A percentile compares a stretch with the other conserved stretches of the same genome.
Conservation (phyloP, 2,329 filamentous ascomycete species). For the Talaromyces pinophilus region DNA sequence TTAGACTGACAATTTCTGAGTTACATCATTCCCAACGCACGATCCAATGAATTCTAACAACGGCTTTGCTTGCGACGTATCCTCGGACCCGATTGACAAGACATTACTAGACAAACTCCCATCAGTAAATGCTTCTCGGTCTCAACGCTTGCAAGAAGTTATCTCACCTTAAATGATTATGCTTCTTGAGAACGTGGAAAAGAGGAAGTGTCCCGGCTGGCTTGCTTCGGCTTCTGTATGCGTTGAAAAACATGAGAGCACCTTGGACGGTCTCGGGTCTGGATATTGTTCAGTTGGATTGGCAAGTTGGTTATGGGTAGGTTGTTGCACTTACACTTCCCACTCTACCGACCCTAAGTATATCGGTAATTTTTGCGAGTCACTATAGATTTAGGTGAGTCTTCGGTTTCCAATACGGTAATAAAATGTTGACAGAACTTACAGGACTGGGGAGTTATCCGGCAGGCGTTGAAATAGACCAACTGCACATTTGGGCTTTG, state of each 20-base stretch:
- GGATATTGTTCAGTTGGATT: neutral
- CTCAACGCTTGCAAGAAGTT: neutral
- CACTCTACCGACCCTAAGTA: neutral
- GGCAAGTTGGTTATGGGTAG: neutral
- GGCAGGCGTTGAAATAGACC: neutral
- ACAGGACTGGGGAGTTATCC: neutral
- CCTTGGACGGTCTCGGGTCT: neutral
- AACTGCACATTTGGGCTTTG: neutral
- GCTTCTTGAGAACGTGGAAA: neutral
- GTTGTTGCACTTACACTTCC: neutral
- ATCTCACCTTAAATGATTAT: constrained; percentile 2
- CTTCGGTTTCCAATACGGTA: too few relatives aligned
- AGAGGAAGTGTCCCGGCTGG: neutral
- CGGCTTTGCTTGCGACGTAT: constrained; percentile 5
- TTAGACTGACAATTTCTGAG: neutral
- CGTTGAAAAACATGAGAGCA: neutral
- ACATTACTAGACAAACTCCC: neutral
- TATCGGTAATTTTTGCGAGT: neutral
- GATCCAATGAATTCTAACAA: constrained; percentile 1
- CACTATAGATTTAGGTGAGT: neutral
- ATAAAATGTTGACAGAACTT: neutral
- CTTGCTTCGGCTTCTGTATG: neutral
- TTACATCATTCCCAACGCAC: neutral
- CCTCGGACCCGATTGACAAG: neutral
- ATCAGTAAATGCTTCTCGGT: neutral